A percentile compares a stretch with the other conserved stretches of the same genome.
phyloP scores from a whole-genome alignment of 2,329 filamentous ascomycete genomes.

The Paracamarosporium sp. region DNA sequence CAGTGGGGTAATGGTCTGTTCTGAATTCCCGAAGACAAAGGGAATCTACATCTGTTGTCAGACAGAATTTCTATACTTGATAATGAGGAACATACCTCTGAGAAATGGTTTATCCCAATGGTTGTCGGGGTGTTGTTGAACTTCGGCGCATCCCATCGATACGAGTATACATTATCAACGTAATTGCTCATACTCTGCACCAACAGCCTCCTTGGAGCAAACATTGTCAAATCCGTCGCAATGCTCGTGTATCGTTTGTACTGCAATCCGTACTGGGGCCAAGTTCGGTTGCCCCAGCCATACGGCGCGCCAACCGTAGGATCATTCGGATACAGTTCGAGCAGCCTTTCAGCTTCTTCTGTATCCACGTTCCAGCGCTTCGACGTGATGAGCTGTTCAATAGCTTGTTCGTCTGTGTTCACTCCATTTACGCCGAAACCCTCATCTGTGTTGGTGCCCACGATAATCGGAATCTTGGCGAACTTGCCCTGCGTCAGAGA shows the following conservation, averaged over 20 bases:
- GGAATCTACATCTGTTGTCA: conserved; percentile 25
- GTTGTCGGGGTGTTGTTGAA: conserved; percentile 35
- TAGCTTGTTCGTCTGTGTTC: conserved; percentile 48
- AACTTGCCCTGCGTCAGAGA: conserved; percentile 58
- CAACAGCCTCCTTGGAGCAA: conserved; percentile 31
- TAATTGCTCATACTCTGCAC: conserved; percentile 31
- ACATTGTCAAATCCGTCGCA: conserved; percentile 37
- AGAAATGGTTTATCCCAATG: conserved; percentile 39
- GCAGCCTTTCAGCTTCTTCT: conserved; percentile 23
- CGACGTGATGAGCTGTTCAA: conserved; percentile 35
- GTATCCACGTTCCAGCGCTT: conserved; percentile 39
- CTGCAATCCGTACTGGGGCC: conserved; percentile 35
- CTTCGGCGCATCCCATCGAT: conserved; percentile 40
- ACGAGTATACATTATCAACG: conserved; percentile 31
- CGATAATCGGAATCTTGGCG: conserved; percentile 67
- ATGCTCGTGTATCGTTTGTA: conserved; percentile 38
- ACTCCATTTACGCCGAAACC: conserved; percentile 63
- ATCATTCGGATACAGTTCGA: conserved; percentile 39
- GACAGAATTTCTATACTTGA: background rate
- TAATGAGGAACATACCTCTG: conserved; percentile 21
- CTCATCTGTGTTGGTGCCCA: conserved; percentile 71
- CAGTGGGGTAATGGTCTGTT: conserved; percentile 34
- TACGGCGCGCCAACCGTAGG: conserved; percentile 56
- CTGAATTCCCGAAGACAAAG: conserved; percentile 36
- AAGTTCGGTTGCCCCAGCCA: conserved; percentile 37